These are phyloP conservation scores for Botrytis squamosa DNA, from an alignment of 2,329 filamentous ascomycete genomes.

Conservation along the genomic window DNA sequence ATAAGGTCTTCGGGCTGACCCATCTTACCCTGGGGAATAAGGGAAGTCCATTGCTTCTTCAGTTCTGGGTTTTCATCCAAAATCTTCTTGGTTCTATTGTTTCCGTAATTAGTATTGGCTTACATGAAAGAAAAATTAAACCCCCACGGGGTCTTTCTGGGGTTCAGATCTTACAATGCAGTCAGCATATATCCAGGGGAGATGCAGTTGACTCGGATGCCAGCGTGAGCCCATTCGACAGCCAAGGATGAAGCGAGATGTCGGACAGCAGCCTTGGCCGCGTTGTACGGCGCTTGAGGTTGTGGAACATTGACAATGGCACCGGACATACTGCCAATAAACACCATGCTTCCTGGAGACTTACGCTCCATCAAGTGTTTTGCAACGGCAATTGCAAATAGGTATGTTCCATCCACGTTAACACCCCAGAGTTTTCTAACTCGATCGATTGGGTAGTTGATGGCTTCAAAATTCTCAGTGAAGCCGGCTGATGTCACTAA, in stretches of 20 bases:
- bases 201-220: constrained; percentile 93
- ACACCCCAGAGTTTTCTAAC: constrained; percentile 93
- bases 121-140: neutral
- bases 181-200: constrained; percentile 97
- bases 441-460: constrained; percentile 85
- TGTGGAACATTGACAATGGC: constrained; percentile 93
- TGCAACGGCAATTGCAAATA: constrained; percentile 81
- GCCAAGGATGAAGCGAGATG: constrained; percentile 85
- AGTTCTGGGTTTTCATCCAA: constrained; percentile 90
- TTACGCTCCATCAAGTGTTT: constrained; percentile 85
- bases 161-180: constrained; percentile 64
- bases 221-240: constrained; percentile 87
- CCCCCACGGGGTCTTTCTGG: constrained; percentile 16
- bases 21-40: constrained; percentile 94
- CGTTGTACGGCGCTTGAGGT: constrained; percentile 90
- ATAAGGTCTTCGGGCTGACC: constrained; percentile 87
- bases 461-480: constrained; percentile 92
- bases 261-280: constrained; percentile 85
- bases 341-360: constrained; percentile 78
- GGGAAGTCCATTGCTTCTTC: constrained; percentile 83
- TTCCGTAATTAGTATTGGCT: constrained; percentile 15
- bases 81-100: constrained; percentile 80
- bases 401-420: constrained; percentile 89
- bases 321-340: constrained; percentile 95
- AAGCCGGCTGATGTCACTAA: constrained; percentile 96